phyloP scores from a whole-genome alignment of 148 eudicot species.

The Camellia granthamiana region DNA sequence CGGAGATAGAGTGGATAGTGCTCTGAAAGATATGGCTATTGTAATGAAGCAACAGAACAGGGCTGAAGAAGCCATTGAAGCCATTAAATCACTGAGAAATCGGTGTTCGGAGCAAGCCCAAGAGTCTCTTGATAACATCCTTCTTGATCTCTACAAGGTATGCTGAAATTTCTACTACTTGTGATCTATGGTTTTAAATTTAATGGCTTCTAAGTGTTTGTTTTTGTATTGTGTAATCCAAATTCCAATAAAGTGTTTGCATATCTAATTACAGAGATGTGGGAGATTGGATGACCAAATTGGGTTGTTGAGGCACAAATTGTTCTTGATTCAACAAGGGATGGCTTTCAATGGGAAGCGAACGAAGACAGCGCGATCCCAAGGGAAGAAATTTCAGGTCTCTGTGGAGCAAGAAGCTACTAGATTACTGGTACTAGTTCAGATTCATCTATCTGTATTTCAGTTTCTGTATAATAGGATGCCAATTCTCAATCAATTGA shows the following conservation, averaged over 20 bases:
- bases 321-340: conserved; percentile 90
- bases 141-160: conserved; percentile 93
- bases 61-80: conserved; percentile 94
- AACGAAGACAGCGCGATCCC: conserved; percentile 89
- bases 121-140: conserved; percentile 95
- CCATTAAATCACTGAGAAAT: conserved; percentile 71
- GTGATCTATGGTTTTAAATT: background rate
- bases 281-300: conserved; percentile 97
- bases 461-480: background rate
- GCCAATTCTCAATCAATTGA: background rate
- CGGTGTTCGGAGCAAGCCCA: conserved; percentile 96
- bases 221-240: background rate
- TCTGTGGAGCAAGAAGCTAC: conserved; percentile 98
- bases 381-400: conserved; percentile 96
- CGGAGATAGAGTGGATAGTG: conserved; percentile 96
- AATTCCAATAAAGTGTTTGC: no score
- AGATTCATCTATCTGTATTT: background rate
- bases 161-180: background rate
- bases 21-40: conserved; percentile 96
- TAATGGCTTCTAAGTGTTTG: background rate
- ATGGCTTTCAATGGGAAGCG: conserved; percentile 92
- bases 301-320: conserved; percentile 65
- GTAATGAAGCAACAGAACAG: conserved; percentile 97
- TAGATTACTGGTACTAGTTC: conserved; percentile 61
- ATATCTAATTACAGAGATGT: conserved; percentile 58